Conservation (phyloP, 2,329 filamentous ascomycete species). For the Cercospora sp. region DNA sequence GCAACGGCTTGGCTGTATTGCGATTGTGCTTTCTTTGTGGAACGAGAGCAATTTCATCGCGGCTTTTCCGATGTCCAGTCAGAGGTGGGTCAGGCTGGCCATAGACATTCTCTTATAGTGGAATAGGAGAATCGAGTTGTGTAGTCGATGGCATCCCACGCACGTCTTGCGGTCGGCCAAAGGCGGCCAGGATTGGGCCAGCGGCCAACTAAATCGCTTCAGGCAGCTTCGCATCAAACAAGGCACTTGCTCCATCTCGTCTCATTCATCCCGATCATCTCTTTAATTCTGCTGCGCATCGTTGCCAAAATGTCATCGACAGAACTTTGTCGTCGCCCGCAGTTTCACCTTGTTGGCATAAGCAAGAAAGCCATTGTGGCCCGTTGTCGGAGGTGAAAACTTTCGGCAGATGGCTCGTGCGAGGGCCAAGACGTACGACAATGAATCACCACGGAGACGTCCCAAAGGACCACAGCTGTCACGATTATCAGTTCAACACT, state of each 20-base stretch:
- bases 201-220: not conserved
- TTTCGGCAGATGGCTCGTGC: constrained; percentile 9
- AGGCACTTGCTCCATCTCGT: not conserved
- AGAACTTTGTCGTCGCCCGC: not conserved
- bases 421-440: constrained; percentile 11
- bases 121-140: too few relatives aligned
- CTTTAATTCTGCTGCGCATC: too few relatives aligned
- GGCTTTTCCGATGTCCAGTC: too few relatives aligned
- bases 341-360: not conserved
- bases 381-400: constrained; percentile 15
- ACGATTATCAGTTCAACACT: constrained; percentile 10
- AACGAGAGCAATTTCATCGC: too few relatives aligned
- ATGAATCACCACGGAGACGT: constrained; percentile 4
- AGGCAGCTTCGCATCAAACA: not conserved
- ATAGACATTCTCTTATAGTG: too few relatives aligned
- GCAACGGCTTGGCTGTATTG: too few relatives aligned
- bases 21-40: too few relatives aligned
- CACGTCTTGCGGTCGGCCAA: not conserved
- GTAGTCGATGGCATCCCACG: too few relatives aligned
- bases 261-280: not conserved
- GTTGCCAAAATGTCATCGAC: not conserved
- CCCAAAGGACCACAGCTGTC: not conserved
- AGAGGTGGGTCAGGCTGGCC: too few relatives aligned
- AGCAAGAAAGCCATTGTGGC: not conserved
- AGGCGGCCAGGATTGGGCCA: not conserved